These are phyloP conservation scores for Dalbergia cochinchinensis DNA, from an alignment of 306 rosid genomes.

Conservation along the genomic window DNA sequence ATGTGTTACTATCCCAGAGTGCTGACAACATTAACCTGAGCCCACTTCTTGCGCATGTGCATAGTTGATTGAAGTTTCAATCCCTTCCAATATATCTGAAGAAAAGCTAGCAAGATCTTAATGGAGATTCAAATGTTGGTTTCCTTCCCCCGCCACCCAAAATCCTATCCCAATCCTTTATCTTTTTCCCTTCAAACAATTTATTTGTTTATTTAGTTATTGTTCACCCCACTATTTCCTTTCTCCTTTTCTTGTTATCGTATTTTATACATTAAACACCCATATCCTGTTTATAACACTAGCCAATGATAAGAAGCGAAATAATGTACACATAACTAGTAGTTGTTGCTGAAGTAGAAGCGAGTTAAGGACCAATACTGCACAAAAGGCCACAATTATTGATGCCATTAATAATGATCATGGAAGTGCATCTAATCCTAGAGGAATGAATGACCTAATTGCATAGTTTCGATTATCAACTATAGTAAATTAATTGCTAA, in stretches of 20 bases:
- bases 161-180: constrained; percentile 50
- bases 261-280: constrained; percentile 35
- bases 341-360: constrained; percentile 41
- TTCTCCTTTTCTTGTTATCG: background rate
- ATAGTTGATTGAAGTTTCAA: background rate
- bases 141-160: constrained; percentile 39
- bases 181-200: constrained; percentile 25
- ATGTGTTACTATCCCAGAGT: background rate
- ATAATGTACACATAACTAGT: background rate
- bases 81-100: background rate
- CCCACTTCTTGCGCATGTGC: constrained; percentile 4
- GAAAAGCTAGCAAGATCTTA: constrained; percentile 38
- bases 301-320: constrained; percentile 39
- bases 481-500: constrained; percentile 36
- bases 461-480: constrained; percentile 24
- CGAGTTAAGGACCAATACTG: constrained; percentile 27
- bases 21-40: constrained; percentile 22
- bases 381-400: constrained; percentile 48
- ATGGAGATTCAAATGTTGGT: constrained; percentile 43
- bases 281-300: constrained; percentile 44
- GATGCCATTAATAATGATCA: constrained; percentile 48
- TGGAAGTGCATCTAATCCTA: constrained; percentile 48
- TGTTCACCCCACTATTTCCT: background rate
- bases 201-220: background rate
- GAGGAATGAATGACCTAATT: constrained; percentile 50